Evolutionary conservation across 371 early-diverging fungal species (phyloP).

Genomic region (Apophysomyces sp.): DNA sequence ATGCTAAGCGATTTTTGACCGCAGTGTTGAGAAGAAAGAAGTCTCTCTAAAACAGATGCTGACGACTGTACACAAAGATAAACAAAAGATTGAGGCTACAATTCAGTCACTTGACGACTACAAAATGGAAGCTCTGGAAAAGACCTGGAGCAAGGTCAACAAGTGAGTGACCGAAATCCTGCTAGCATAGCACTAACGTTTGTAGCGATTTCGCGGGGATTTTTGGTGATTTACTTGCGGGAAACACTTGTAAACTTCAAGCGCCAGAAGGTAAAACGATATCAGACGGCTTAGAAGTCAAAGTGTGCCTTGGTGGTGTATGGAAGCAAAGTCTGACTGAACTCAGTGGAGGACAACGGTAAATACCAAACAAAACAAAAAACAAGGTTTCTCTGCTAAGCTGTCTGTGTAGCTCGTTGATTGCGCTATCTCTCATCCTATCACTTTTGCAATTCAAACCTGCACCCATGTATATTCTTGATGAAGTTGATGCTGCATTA

Average conservation of each 20-base stretch:
- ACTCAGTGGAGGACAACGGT: constrained; percentile 99
- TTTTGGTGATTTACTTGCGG: constrained; percentile 92
- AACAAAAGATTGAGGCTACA: constrained; percentile 93
- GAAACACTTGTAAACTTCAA: constrained; percentile 86
- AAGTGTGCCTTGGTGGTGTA: constrained; percentile 95
- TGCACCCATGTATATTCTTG: constrained; percentile 99
- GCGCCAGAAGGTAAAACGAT: constrained; percentile 82
- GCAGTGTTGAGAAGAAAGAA: constrained; percentile 90
- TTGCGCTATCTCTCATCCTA: constrained; percentile 97
- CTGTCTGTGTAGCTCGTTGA: constrained; percentile 65
- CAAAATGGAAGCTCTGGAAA: constrained; percentile 86
- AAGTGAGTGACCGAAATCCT: constrained; percentile 44
- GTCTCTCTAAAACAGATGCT: constrained; percentile 81
- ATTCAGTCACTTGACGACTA: constrained; percentile 86
- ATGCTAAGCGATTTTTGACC: not conserved
- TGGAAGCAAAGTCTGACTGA: constrained; percentile 98
- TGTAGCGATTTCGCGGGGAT: constrained; percentile 91
- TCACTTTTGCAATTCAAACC: constrained; percentile 98
- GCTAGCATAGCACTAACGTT: not conserved
- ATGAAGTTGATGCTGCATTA: constrained; percentile 99
- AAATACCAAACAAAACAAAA: constrained; percentile 3
- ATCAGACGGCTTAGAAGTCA: constrained; percentile 91
- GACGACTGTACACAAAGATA: constrained; percentile 87
- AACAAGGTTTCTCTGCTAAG: not conserved
- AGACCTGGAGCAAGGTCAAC: constrained; percentile 92